A percentile compares a stretch with the other conserved stretches of the same genome.
phyloP scores from a whole-genome alignment of 306 rosid species.

The Fragaria iinumae region DNA sequence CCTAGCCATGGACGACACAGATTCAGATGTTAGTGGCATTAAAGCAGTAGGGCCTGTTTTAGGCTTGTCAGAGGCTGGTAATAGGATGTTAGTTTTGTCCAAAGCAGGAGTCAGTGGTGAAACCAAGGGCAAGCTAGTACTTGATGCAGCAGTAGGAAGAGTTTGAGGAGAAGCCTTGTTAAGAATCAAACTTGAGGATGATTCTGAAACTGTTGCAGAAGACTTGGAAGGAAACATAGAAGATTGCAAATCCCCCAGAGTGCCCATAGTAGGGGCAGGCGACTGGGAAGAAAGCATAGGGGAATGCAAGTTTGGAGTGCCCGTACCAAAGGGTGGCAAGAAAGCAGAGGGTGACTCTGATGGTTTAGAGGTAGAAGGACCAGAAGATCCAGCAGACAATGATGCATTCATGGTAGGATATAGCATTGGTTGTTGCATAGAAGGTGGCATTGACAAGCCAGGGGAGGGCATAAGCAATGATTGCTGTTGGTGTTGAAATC shows the following conservation, averaged over 20 bases:
- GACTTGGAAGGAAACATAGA: slow-evolving; percentile 27
- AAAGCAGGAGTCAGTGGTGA: slow-evolving; percentile 39
- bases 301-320: slow-evolving; percentile 21
- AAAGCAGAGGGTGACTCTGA: slow-evolving; percentile 31
- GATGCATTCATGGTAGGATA: slow-evolving; percentile 59
- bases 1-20: slow-evolving; percentile 47
- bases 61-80: slow-evolving; percentile 42
- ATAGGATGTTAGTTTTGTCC: slow-evolving; percentile 21
- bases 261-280: slow-evolving; percentile 7
- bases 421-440: slow-evolving; percentile 74
- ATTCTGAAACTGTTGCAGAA: slow-evolving; percentile 49
- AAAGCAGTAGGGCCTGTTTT: slow-evolving; percentile 42
- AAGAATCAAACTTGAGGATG: slow-evolving; percentile 40
- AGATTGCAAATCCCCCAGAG: slow-evolving; percentile 22
- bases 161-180: slow-evolving; percentile 43
- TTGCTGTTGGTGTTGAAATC: slow-evolving; percentile 78
- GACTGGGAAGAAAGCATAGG: slow-evolving; percentile 20
- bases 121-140: slow-evolving; percentile 46
- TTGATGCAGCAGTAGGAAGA: slow-evolving; percentile 37
- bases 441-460: slow-evolving; percentile 66
- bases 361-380: slow-evolving; percentile 17
- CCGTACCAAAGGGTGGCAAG: slow-evolving; percentile 33
- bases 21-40: slow-evolving; percentile 57
- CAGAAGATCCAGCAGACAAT: slow-evolving; percentile 55
- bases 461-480: slow-evolving; percentile 80